A percentile compares a stretch with the other conserved stretches of the same genome.
Conservation (phyloP, 163 green algal genomes). For the Coccomyxa subellipsoidea region DNA sequence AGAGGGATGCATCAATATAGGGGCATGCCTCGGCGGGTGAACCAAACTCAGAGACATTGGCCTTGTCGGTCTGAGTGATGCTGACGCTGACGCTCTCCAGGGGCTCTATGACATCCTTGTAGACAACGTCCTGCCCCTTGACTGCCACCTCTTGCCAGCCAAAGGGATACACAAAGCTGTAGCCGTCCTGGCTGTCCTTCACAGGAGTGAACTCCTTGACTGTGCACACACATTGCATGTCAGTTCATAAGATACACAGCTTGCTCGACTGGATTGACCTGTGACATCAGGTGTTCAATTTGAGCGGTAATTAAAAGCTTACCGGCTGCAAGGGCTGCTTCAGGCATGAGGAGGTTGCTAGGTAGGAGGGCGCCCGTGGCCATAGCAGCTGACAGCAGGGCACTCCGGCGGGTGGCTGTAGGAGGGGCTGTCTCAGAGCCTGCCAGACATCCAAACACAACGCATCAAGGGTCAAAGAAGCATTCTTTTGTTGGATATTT, state of each 20-base stretch:
- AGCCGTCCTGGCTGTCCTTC: slow-evolving; percentile 83
- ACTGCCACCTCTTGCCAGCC: slow-evolving; percentile 90
- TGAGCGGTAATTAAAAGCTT: too few relatives aligned
- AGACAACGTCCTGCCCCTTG: slow-evolving; percentile 88
- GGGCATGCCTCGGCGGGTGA: slow-evolving; percentile 43
- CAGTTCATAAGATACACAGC: background rate
- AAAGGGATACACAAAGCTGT: slow-evolving; percentile 94
- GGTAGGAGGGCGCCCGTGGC: background rate
- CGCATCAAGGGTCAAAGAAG: too few relatives aligned
- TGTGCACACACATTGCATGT: slow-evolving; percentile 4
- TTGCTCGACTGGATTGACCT: too few relatives aligned
- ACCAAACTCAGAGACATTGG: slow-evolving; percentile 82
- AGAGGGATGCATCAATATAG: too few relatives aligned
- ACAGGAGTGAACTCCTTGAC: slow-evolving; percentile 69
- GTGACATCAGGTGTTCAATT: too few relatives aligned
- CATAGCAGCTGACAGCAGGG: background rate
- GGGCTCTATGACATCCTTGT: slow-evolving; percentile 98
- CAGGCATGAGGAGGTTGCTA: background rate
- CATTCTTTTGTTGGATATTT: too few relatives aligned
- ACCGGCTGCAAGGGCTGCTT: background rate
- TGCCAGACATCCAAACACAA: background rate
- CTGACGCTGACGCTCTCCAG: slow-evolving; percentile 91
- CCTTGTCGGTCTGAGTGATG: slow-evolving; percentile 82
- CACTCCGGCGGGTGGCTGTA: background rate
- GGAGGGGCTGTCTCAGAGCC: background rate